Evolutionary conservation across 2,329 filamentous ascomycete species (phyloP), one percentile per base, ranked within the genome.

Genomic region (Zelopaecilomyces penicillatus): DNA sequence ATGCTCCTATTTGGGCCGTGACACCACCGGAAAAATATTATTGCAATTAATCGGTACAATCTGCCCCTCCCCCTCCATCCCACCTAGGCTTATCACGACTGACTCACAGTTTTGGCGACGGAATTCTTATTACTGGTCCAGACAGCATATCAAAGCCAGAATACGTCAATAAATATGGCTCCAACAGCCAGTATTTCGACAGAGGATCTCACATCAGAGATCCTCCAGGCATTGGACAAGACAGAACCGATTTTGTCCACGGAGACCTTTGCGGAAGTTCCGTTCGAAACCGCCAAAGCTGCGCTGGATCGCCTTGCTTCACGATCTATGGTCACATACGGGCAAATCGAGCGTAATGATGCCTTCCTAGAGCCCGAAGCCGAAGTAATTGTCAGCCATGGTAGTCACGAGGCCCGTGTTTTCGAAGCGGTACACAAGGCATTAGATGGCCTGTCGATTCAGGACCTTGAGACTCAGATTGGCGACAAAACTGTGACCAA

Each of bases 221-320:
- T 90, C 54, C 75, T 91, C 56, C 74, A 80, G 49, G 75, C 77
- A 44, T 71, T 91, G 56, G 74, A 75, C 62, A 69, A 76, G 57
- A 67, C 78, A 50, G 77, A 82, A 54, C 75, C 83, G 38, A 69
- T 90, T 53, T 68, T 83, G 55, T 87, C 86, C 43, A 71, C 72
- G 58, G 78, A 87, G 57, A 74, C 75, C 58, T 90, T 90, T 69
- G 80, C 85, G 54, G 64, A 75, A 54, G 67, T 73, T 56, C 72
- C 79, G 58, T 85, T 83, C 57, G 71, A 76, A 49, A 76, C 80
- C 48, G 70, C 96, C 60, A 97, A 96, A 71, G 85, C 86, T 51
- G 87, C 88, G 30, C 75, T 97, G 52, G 93, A 97, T 69, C 80
- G 89, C 54, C 77, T 98, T 43, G 76, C 75, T 30, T 93, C 87